Base-by-base conservation (phyloP, 2,329 filamentous ascomycete genomes). In the Furcasterigmium sp. region DNA sequence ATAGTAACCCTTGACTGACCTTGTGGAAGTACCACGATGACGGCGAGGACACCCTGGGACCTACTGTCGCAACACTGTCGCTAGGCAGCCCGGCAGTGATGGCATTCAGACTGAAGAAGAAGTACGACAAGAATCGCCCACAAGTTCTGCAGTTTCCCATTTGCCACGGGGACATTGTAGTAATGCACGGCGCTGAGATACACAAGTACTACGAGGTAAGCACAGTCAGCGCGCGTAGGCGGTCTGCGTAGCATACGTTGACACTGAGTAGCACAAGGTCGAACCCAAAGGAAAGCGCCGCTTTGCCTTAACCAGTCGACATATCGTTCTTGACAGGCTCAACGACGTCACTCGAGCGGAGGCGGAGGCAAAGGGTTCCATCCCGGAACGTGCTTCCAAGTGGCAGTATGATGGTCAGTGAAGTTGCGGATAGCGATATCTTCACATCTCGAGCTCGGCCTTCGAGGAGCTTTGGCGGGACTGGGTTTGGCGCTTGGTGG, bases 141-240 rank as follows among this genome's bases (percentile, higher is more conserved):
- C 47, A 48, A 1, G 48, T 70, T 5, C 49, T 76, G 0, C 57
- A 61, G 5, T 53, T 76, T 1, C 51, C 55, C 1, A 60, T 86
- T 4, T 65, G 70, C 8, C 82, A 86, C 54, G 82, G 82, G 1
- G 82, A 85, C 53, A 72, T 85, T 10, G 69, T 80, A 3, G 63
- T 84, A 15, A 85, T 85, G 80, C 72, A 81, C 50, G 81, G 80
- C 0, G 62, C 62, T 0, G 61, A 64, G 0, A 75, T 86, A 11
- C 83, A 86, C 51, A 65, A 70, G 50, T 65, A 71, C 17, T 80
- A 81, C 43, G 78, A 84, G 50, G 73, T 72, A 50, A 49, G 63
- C 57, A 26, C 11, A 23, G n/a, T n/a, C n/a, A n/a, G n/a, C 28
- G 13, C 6, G 3, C 15, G 18, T 32, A 17, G 23, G 23, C 23